Evolutionary conservation across 306 rosid genomes (phyloP), one percentile per base, ranked within the genome.

Genomic region (Sicyos edulis): DNA sequence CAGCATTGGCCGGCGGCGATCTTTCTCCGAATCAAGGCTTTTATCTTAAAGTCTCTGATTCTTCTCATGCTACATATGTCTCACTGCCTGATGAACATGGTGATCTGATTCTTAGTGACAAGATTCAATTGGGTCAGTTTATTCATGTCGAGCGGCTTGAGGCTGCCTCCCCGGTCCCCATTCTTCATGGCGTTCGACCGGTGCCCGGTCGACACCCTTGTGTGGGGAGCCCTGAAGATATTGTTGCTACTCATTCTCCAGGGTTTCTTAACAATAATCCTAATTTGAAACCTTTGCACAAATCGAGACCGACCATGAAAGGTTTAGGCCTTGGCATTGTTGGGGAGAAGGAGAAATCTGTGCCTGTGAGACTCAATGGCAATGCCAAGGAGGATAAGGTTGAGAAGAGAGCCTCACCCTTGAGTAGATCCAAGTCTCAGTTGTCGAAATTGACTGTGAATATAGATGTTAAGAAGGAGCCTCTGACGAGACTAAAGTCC

Each of bases 31-130:
- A 86, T 74, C 97, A 95, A 79, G 99, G 99, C 7, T 95, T 95
- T 80, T 95, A 91, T 75, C 91, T 95, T 58, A 89, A 91, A 85
- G 96, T 95, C 79, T 95, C 99, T 44, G 99, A 95, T 77, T 95
- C 99, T 58, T 86, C 96, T 64, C 97, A 95, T 75, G 97, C 99
- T 58, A 91, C 99, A 22, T 95, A 91, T 62, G 97, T 91, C 4
- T 95, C 99, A 71, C 83, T 95, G 13, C 97, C 96, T 63, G 96
- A 91, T 78, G 96, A 88, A 54, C 92, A 95, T 49, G 97, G 89
- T 79, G 99, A 95, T 83, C 88, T 95, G 58, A 95, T 95, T 83
- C 95, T 87, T 44, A 95, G 97, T 78, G 99, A 95, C 71, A 95
- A 95, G 84, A 95, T 95, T 73, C 99, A 95, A 40, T 70, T 95